phyloP scores from a whole-genome alignment of 208 protist genomes.

The Crithidia expoeki region DNA sequence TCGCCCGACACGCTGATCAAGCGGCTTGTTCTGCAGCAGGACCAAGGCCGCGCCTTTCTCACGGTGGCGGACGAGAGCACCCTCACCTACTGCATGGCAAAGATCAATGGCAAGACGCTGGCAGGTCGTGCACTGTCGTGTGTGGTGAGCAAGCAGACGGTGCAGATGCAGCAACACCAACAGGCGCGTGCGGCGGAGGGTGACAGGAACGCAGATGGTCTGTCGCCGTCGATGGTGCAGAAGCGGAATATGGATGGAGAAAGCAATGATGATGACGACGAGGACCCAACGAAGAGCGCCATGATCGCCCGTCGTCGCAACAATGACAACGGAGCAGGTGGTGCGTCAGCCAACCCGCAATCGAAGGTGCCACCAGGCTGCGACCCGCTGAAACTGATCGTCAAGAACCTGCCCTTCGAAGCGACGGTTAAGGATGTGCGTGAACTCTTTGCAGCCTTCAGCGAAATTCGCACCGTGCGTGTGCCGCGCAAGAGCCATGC shows the following conservation, averaged over 20 bases:
- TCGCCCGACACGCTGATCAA: constrained; percentile 92
- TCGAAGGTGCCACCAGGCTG: constrained; percentile 67
- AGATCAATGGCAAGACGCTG: constrained; percentile 65
- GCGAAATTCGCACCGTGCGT: constrained; percentile 95
- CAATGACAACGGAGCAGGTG: neutral
- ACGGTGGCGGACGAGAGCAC: constrained; percentile 54
- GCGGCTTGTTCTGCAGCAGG: constrained; percentile 79
- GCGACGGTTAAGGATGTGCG: constrained; percentile 96
- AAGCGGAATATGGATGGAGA: neutral
- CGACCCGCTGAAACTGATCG: constrained; percentile 94
- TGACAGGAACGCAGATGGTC: neutral
- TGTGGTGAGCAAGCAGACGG: constrained; percentile 74
- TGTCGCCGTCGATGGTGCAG: neutral
- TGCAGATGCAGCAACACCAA: constrained; percentile 31
- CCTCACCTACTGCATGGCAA: constrained; percentile 60
- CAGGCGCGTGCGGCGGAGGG: constrained; percentile 25
- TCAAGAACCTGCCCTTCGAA: constrained; percentile 99
- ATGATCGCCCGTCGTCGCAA: constrained; percentile 35
- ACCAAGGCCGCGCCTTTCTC: constrained; percentile 97
- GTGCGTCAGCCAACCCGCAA: neutral
- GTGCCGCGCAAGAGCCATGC: constrained; percentile 95
- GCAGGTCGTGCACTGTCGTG: constrained; percentile 68
- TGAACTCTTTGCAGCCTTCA: constrained; percentile 96
- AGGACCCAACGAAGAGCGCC: constrained; percentile 30
- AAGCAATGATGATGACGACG: constrained; percentile 33